Evolutionary conservation across 352 stramenopile species (phyloP).

Genomic region (Pythium rishiriense): DNA sequence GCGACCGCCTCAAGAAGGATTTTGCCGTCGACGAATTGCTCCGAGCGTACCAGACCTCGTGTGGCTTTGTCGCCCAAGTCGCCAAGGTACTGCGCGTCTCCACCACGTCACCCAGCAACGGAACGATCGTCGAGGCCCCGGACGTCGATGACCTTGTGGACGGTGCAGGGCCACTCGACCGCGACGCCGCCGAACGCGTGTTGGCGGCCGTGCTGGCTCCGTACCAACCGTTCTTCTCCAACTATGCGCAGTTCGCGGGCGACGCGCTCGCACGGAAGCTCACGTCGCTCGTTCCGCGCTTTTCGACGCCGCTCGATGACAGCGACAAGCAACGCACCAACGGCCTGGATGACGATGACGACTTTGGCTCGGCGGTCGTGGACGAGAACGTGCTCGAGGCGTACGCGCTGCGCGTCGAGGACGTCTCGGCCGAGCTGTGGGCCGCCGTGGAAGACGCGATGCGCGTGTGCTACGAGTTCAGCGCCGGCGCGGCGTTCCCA

Average conservation of each 20-base stretch:
- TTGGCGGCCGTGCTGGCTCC: constrained; percentile 47
- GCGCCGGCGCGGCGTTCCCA: constrained; percentile 53
- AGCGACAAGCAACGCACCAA: constrained; percentile 7
- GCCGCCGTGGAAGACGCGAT: constrained; percentile 51
- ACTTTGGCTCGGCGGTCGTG: constrained; percentile 18
- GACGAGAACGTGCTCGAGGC: constrained; percentile 42
- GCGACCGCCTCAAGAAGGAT: constrained; percentile 42
- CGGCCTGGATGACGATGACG: constrained; percentile 36
- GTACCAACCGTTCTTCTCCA: constrained; percentile 55
- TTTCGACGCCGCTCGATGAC: constrained; percentile 11
- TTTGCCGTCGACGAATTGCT: constrained; percentile 40
- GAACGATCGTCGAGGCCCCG: background rate
- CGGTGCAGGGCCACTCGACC: background rate
- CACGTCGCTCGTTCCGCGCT: constrained; percentile 42
- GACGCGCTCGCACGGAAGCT: constrained; percentile 43
- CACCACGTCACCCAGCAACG: background rate
- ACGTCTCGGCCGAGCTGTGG: constrained; percentile 43
- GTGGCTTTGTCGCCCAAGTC: constrained; percentile 42
- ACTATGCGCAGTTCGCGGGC: constrained; percentile 49
- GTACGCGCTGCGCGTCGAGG: constrained; percentile 64
- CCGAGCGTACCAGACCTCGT: constrained; percentile 45
- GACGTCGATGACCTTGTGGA: constrained; percentile 31
- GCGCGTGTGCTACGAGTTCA: constrained; percentile 59
- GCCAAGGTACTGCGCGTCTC: constrained; percentile 28
- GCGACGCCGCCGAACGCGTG: constrained; percentile 11